Evolutionary conservation across 257 asterid species (phyloP).

Genomic region (Rehmannia glutinosa): DNA sequence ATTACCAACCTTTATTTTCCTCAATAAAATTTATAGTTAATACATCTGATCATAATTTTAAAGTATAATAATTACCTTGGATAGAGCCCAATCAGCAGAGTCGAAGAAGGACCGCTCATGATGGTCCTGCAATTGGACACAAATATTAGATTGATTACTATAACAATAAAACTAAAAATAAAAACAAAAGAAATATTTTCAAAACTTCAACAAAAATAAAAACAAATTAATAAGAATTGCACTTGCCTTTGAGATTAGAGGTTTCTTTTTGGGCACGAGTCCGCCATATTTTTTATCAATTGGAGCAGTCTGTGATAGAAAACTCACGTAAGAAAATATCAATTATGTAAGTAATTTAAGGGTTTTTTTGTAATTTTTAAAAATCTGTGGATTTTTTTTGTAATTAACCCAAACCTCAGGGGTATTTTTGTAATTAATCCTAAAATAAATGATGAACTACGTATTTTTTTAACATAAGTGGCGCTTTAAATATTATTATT

Average conservation of each 20-base stretch:
- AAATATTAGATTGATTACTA: background rate
- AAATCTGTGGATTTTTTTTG: too few relatives aligned
- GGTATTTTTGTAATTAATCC: too few relatives aligned
- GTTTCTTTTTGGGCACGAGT: conserved; percentile 67
- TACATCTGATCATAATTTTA: too few relatives aligned
- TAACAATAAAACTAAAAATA: background rate
- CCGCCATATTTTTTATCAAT: conserved; percentile 56
- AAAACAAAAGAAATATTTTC: background rate
- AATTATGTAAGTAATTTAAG: too few relatives aligned
- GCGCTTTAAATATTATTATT: too few relatives aligned
- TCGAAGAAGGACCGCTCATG: conserved; percentile 67
- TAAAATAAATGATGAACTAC: too few relatives aligned
- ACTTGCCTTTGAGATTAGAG: conserved; percentile 65
- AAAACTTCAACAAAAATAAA: background rate
- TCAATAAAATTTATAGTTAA: too few relatives aligned
- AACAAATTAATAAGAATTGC: background rate
- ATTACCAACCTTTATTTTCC: too few relatives aligned
- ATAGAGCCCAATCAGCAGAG: conserved; percentile 77
- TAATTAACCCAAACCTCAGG: too few relatives aligned
- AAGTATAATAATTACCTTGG: conserved; percentile 57
- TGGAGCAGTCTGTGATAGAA: conserved; percentile 23
- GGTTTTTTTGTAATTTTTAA: too few relatives aligned
- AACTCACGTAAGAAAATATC: too few relatives aligned
- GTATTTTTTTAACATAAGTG: too few relatives aligned
- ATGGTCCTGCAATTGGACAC: conserved; percentile 36